Percentiles rank a stretch among this genome's conserved stretches.
Evolutionary conservation across 352 stramenopile species (phyloP).

Genomic region (Phytophthora aleatoria): DNA sequence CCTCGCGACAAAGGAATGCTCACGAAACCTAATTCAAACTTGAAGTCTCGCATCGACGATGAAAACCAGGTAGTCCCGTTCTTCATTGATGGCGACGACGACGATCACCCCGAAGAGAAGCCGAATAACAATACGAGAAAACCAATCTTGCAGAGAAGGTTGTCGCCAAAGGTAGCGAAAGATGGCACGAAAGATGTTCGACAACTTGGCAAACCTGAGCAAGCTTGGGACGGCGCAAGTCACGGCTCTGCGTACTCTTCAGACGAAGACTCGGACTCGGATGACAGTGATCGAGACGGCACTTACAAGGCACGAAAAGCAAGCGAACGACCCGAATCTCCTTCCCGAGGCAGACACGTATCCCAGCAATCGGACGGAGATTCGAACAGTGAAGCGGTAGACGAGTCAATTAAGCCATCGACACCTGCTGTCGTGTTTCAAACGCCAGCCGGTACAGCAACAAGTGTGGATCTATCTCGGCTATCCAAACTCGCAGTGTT

Average conservation of each 20-base stretch:
- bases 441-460: conserved; percentile 3
- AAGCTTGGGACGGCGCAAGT: conserved; percentile 49
- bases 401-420: conserved; percentile 31
- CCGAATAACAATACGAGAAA: conserved; percentile 3
- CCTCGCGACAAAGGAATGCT: conserved; percentile 21
- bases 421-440: conserved; percentile 3
- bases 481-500: conserved; percentile 85
- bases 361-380: conserved; percentile 42
- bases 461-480: conserved; percentile 50
- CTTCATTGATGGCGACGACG: conserved; percentile 49
- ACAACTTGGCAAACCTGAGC: conserved; percentile 31
- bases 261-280: conserved; percentile 28
- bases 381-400: conserved; percentile 60
- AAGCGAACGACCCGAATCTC: conserved; percentile 37
- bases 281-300: conserved; percentile 25
- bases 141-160: conserved; percentile 31
- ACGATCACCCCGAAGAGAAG: conserved; percentile 27
- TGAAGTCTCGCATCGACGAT: conserved; percentile 24
- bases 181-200: conserved; percentile 3
- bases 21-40: conserved; percentile 5
- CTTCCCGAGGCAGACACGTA: conserved; percentile 18
- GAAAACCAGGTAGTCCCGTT: conserved; percentile 74
- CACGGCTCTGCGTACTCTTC: conserved; percentile 21
- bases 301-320: conserved; percentile 13
- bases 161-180: conserved; percentile 14